phyloP scores from a whole-genome alignment of 805 yeast genomes.

The Barnettozyma sucrosica region DNA sequence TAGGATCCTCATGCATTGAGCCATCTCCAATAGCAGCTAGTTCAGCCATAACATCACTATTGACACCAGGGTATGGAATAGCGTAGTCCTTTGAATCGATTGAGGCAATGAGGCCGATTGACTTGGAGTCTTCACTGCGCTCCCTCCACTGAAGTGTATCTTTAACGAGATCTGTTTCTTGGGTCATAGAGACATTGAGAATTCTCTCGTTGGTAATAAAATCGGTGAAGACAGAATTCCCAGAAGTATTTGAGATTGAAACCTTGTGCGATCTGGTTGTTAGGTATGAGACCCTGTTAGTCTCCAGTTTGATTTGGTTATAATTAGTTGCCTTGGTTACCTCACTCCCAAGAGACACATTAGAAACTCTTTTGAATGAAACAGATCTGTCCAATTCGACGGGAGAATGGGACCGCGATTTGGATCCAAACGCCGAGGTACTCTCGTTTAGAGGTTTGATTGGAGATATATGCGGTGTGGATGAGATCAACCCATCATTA shows the following conservation, averaged over 20 bases:
- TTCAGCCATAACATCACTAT: conserved; percentile 59
- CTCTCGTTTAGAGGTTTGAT: conserved; percentile 21
- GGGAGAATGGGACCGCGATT: neutral
- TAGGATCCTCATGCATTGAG: conserved; percentile 58
- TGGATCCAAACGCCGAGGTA: neutral
- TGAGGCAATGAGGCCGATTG: conserved; percentile 9
- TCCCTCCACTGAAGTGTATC: neutral
- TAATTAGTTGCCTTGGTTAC: no score
- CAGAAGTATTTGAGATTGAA: conserved; percentile 10
- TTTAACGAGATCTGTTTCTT: conserved; percentile 4
- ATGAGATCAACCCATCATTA: conserved; percentile 21
- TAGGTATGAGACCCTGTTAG: conserved; percentile 19
- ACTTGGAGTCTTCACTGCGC: conserved; percentile 1
- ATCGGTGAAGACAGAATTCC: conserved; percentile 20
- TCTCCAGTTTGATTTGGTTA: neutral
- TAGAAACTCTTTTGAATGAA: conserved; percentile 21
- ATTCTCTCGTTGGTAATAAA: conserved; percentile 4
- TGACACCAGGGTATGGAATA: conserved; percentile 40
- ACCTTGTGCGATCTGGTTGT: conserved; percentile 21
- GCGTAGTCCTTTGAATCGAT: conserved; percentile 18
- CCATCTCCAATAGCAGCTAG: conserved; percentile 85
- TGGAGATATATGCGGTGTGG: conserved; percentile 25
- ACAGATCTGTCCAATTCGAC: conserved; percentile 19
- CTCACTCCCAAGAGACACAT: conserved; percentile 11
- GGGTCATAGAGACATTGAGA: conserved; percentile 14